phyloP scores from a whole-genome alignment of 768 basidiomycete genomes.

The Filobasidium wieringae region DNA sequence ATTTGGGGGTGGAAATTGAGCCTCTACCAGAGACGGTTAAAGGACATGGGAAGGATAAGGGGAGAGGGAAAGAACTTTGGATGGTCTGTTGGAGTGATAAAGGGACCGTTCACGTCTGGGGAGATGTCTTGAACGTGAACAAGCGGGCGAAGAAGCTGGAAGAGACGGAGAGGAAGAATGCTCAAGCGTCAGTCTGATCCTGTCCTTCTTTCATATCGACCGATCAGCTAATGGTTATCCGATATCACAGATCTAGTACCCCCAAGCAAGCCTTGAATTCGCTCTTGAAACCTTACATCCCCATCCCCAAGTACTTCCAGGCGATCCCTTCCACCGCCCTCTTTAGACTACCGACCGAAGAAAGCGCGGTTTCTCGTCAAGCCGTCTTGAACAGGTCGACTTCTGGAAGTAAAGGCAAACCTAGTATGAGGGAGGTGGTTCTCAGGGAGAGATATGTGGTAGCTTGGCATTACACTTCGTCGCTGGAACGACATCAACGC shows the following conservation, averaged over 20 bases:
- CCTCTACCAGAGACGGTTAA: background rate
- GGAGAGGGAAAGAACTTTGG: slow-evolving; percentile 9
- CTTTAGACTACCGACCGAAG: slow-evolving; percentile 33
- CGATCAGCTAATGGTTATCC: background rate
- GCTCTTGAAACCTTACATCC: slow-evolving; percentile 30
- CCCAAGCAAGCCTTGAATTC: slow-evolving; percentile 8
- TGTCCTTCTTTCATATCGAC: background rate
- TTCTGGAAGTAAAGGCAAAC: slow-evolving; percentile 15
- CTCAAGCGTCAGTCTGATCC: background rate
- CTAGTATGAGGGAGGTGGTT: slow-evolving; percentile 18
- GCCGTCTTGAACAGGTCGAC: slow-evolving; percentile 21
- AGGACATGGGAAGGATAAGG: slow-evolving; percentile 2
- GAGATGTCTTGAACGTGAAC: slow-evolving; percentile 13
- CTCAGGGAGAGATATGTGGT: slow-evolving; percentile 33
- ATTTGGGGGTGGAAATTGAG: background rate
- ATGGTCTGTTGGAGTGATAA: slow-evolving; percentile 40
- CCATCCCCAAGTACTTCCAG: slow-evolving; percentile 37
- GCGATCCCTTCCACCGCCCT: slow-evolving; percentile 32
- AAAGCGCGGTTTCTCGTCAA: background rate
- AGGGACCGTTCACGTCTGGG: slow-evolving; percentile 39
- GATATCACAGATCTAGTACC: slow-evolving; percentile 20
- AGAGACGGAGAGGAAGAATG: background rate
- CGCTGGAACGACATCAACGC: background rate
- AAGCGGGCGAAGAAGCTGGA: background rate
- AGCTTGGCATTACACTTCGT: slow-evolving; percentile 19